Evolutionary conservation across 2,329 filamentous ascomycete species (phyloP).

Genomic region (Phaeosphaeria sp.): DNA sequence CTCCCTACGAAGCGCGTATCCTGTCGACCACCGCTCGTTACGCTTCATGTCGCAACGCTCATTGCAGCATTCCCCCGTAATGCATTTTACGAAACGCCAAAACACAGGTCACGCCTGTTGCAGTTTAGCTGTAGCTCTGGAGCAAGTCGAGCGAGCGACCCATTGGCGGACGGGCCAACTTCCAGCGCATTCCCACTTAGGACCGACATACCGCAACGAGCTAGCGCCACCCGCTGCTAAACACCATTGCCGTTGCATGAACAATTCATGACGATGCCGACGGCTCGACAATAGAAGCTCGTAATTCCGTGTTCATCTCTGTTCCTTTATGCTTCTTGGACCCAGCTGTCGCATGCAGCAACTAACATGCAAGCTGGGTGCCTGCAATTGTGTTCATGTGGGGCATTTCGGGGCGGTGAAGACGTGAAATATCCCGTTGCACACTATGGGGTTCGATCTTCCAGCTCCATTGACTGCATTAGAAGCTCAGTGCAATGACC

Average conservation of each 20-base stretch:
- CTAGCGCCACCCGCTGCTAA: background rate
- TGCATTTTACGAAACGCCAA: background rate
- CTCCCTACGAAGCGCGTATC: background rate
- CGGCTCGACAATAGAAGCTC: background rate
- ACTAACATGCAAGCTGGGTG: background rate
- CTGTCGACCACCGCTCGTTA: background rate
- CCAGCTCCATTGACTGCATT: background rate
- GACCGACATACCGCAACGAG: background rate
- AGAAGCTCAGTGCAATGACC: background rate
- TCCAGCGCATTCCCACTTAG: slow-evolving; percentile 2
- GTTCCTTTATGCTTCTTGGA: background rate
- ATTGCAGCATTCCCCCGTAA: background rate
- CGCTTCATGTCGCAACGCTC: background rate
- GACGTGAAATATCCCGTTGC: background rate
- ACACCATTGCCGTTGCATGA: background rate
- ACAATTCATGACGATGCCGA: slow-evolving; percentile 1
- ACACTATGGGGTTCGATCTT: background rate
- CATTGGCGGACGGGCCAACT: slow-evolving; percentile 10
- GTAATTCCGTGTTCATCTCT: background rate
- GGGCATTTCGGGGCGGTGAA: background rate
- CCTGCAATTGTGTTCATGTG: background rate
- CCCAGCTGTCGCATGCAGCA: background rate
- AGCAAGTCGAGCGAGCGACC: slow-evolving; percentile 31
- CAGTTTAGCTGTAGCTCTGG: slow-evolving; percentile 6
- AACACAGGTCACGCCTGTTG: slow-evolving; percentile 1